These are phyloP conservation scores for Hanseniaspora hatyaiensis DNA, from an alignment of 805 yeast species.

Conservation along the genomic window DNA sequence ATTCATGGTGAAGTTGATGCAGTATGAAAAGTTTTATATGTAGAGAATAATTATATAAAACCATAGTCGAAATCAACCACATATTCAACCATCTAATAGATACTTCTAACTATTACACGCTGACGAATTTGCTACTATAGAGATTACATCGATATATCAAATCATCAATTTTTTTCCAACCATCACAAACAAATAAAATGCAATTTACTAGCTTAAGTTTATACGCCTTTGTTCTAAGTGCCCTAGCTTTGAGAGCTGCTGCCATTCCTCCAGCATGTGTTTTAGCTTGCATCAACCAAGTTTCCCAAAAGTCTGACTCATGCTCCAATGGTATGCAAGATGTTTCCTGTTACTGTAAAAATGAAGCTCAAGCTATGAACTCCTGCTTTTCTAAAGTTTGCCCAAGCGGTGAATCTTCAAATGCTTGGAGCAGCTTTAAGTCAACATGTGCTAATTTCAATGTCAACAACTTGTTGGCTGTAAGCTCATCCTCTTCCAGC, in stretches of 20 bases:
- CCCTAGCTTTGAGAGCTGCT: slow-evolving; percentile 26
- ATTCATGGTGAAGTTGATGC: no score
- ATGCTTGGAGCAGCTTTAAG: slow-evolving; percentile 51
- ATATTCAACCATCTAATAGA: no score
- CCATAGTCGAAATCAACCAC: no score
- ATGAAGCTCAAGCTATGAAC: slow-evolving; percentile 42
- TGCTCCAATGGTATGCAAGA: slow-evolving; percentile 49
- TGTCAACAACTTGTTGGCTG: slow-evolving; percentile 25
- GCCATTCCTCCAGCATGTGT: slow-evolving; percentile 87
- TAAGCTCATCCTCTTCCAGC: slow-evolving; percentile 29
- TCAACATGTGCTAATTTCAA: slow-evolving; percentile 38
- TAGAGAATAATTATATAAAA: no score
- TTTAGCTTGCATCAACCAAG: slow-evolving; percentile 74
- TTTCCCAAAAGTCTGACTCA: slow-evolving; percentile 39
- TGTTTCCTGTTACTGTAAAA: slow-evolving; percentile 56
- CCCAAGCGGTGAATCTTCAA: slow-evolving; percentile 47
- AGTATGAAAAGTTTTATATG: no score
- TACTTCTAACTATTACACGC: no score
- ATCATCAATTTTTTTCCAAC: no score
- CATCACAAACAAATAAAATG: no score
- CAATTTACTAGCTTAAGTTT: neutral
- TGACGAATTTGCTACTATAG: no score
- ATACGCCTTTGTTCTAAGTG: slow-evolving; percentile 16
- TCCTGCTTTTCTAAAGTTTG: slow-evolving; percentile 57
- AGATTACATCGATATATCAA: no score